Conservation (phyloP, 306 rosid genomes). For the Alnus rubra region DNA sequence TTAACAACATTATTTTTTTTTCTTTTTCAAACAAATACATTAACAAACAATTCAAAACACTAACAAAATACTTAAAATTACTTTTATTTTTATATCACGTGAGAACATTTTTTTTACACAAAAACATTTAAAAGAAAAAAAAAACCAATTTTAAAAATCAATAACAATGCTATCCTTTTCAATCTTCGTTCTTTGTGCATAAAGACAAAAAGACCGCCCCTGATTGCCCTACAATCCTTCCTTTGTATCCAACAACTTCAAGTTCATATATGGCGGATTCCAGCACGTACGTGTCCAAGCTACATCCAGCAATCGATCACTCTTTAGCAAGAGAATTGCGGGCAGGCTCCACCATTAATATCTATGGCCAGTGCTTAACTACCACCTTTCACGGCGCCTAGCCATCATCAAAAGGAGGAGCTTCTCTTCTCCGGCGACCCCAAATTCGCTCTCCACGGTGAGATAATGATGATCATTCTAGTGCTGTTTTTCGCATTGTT, state of each 20-base stretch:
- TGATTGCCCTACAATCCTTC: background rate
- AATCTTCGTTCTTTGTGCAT: background rate
- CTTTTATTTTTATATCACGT: too few relatives aligned
- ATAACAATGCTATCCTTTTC: background rate
- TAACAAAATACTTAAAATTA: too few relatives aligned
- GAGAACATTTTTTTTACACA: too few relatives aligned
- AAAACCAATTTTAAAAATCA: too few relatives aligned
- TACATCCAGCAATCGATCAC: background rate
- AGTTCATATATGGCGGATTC: background rate
- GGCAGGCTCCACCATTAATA: background rate
- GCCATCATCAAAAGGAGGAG: slow-evolving; percentile 5
- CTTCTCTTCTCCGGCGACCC: slow-evolving; percentile 32
- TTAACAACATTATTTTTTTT: too few relatives aligned
- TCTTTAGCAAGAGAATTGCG: background rate
- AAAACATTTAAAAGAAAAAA: too few relatives aligned
- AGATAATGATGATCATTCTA: slow-evolving; percentile 41
- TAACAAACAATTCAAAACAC: too few relatives aligned
- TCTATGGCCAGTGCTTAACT: slow-evolving; percentile 20
- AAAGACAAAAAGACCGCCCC: background rate
- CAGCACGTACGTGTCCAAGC: background rate
- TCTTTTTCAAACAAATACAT: too few relatives aligned
- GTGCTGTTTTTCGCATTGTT: slow-evolving; percentile 34
- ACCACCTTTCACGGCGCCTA: slow-evolving; percentile 35
- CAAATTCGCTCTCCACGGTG: slow-evolving; percentile 40
- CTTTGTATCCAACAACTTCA: background rate